Base-by-base conservation (phyloP, 768 basidiomycete genomes). In the Lactarius akahatsu region DNA sequence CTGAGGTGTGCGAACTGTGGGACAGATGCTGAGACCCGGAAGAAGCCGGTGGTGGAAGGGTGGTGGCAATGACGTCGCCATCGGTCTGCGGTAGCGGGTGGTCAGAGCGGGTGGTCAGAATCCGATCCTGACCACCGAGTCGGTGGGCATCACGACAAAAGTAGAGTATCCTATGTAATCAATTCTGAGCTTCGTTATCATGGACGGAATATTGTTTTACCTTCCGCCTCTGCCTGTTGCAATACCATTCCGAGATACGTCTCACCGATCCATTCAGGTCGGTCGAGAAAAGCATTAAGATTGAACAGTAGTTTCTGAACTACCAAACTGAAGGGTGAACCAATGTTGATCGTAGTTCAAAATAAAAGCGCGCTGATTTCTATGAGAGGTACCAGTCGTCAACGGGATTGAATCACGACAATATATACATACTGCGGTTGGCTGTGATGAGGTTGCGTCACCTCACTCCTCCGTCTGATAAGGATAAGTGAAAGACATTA, bases 301-400 rank as follows among this genome's bases (percentile, higher is more conserved):
- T 96, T 94, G 78, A 92, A 94, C 93, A 95, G 74, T 92, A 87
- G 15, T 83, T 34, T 75, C 67, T 18, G 83, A 79, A 61, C 72
- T 74, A 23, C 92, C 92, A 73, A 96, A 96, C 23, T 90, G 86
- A 38, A 94, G 80, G 10, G 93, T 89, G 73, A 91, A 92, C 95
- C 95, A 97, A 72, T 96, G 95, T 61, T 91, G 87, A 57, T 89
- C 80, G 55, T 89, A 83, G 73, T 97, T 93, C 40, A 97, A 83
- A 64, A 97, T 88, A 74, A 95, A 97, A 3, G 87, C 95, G 38
- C 90, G 83, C 74, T 96, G 92, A 8, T 83, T 80, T 72, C 94
- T 96, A 65, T 26, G 50, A 11, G 16, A 62, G 28, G 50, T 56
- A 52, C 43, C 61, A 69, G 57, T 70, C 61, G 57, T 61, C 57